A percentile compares a stretch with the other conserved stretches of the same genome.
Evolutionary conservation across 1,284 basidiomycete species (phyloP).

Genomic region (Vanrija sp.): DNA sequence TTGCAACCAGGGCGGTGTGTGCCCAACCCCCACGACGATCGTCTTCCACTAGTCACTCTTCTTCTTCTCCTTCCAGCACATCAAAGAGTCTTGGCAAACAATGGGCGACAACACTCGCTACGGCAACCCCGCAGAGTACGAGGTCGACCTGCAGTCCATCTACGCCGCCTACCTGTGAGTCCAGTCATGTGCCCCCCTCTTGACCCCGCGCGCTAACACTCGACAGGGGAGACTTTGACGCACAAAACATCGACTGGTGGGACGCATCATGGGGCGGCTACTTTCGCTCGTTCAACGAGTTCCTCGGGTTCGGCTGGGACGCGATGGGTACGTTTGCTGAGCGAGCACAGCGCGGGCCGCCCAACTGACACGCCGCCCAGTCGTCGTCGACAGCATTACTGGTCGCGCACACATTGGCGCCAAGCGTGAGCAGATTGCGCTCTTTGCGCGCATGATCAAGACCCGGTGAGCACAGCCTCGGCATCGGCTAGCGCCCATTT

Average conservation of each 20-base stretch:
- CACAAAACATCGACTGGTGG: slow-evolving; percentile 67
- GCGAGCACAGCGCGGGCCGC: background rate
- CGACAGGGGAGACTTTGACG: slow-evolving; percentile 64
- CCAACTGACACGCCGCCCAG: slow-evolving; percentile 30
- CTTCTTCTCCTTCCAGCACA: background rate
- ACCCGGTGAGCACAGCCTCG: slow-evolving; percentile 32
- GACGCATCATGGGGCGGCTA: slow-evolving; percentile 74
- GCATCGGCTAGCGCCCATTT: background rate
- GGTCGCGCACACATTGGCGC: slow-evolving; percentile 75
- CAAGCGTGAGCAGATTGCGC: slow-evolving; percentile 59
- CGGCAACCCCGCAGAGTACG: slow-evolving; percentile 73
- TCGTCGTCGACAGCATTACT: slow-evolving; percentile 67
- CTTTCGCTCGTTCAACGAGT: slow-evolving; percentile 74
- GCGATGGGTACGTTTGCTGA: slow-evolving; percentile 54
- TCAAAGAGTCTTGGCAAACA: background rate
- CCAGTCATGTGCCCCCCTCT: background rate
- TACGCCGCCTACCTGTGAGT: slow-evolving; percentile 71
- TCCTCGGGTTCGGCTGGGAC: slow-evolving; percentile 80
- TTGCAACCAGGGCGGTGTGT: too few species aligned
- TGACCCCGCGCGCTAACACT: background rate
- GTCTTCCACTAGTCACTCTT: background rate
- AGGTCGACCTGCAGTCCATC: slow-evolving; percentile 78
- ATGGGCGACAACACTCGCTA: slow-evolving; percentile 41
- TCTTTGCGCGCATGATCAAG: slow-evolving; percentile 49
- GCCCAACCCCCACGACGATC: too few species aligned